Evolutionary conservation across 176 grass and related monocot genomes (phyloP).

Genomic region (Avena atlantica): DNA sequence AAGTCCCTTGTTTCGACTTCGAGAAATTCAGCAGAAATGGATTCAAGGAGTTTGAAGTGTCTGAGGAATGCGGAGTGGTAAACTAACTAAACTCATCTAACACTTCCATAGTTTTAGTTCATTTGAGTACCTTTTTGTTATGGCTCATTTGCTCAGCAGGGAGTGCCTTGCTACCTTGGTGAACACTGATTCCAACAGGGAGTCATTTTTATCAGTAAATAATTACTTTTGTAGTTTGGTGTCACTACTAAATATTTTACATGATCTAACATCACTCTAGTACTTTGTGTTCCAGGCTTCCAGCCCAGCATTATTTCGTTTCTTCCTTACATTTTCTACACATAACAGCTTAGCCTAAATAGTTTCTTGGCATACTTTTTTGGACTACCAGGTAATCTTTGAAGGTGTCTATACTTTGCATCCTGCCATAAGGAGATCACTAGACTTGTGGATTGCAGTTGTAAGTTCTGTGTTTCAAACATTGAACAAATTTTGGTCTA

Average conservation of each 20-base stretch:
- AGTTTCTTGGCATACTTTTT: conserved; percentile 36
- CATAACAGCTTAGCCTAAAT: conserved; percentile 8
- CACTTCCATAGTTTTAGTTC: not conserved
- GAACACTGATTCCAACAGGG: not conserved
- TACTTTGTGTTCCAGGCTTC: not conserved
- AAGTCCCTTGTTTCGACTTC: conserved; percentile 96
- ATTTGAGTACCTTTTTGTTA: conserved; percentile 50
- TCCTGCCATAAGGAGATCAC: conserved; percentile 90
- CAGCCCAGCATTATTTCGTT: conserved; percentile 2
- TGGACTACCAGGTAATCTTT: conserved; percentile 83
- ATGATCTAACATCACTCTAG: conserved; percentile 20
- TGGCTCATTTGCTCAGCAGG: conserved; percentile 29
- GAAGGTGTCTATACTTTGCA: conserved; percentile 97
- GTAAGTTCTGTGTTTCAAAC: conserved; percentile 59
- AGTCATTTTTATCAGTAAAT: not conserved
- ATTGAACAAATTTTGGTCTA: conserved; percentile 39
- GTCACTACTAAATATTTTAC: not conserved
- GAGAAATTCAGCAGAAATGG: conserved; percentile 88
- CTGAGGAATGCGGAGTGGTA: conserved; percentile 99
- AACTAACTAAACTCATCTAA: conserved; percentile 32
- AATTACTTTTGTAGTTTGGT: not conserved
- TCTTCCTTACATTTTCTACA: conserved; percentile 5
- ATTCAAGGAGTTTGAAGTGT: conserved; percentile 95
- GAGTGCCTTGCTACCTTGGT: not conserved
- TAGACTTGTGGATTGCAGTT: conserved; percentile 99